Percentiles rank a stretch among this genome's conserved stretches.
These are phyloP conservation scores for Talaromyces sp. DNA, from an alignment of 2,329 filamentous ascomycete species.

Conservation along the genomic window DNA sequence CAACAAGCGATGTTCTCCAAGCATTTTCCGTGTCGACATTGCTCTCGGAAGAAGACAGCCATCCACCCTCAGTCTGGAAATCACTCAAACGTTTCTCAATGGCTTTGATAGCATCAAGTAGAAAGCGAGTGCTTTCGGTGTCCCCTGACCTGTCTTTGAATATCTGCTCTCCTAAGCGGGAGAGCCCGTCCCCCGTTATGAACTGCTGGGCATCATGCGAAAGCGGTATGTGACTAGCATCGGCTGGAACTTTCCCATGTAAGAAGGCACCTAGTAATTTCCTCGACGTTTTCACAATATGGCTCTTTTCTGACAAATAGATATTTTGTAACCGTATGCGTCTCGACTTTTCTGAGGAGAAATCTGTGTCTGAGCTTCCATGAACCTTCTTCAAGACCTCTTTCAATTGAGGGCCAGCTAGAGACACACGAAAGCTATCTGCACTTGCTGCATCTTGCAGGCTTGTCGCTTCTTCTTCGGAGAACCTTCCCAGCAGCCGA, in stretches of 20 bases:
- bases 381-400: constrained; percentile 31
- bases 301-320: constrained; percentile 67
- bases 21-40: constrained; percentile 54
- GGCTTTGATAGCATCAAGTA: constrained; percentile 32
- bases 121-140: constrained; percentile 23
- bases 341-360: constrained; percentile 58
- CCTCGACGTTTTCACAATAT: constrained; percentile 61
- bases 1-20: constrained; percentile 60
- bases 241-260: constrained; percentile 20
- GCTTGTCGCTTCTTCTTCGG: constrained; percentile 71
- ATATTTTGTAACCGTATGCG: constrained; percentile 63
- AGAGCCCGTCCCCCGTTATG: constrained; percentile 17
- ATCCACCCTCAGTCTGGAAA: constrained; percentile 37
- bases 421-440: constrained; percentile 56
- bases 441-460: constrained; percentile 68
- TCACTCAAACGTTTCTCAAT: constrained; percentile 30
- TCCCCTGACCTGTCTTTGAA: constrained; percentile 28
- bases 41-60: constrained; percentile 45
- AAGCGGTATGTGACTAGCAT: constrained; percentile 11
- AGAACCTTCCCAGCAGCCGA: constrained; percentile 66
- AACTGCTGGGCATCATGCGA: constrained; percentile 16
- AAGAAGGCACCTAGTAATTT: constrained; percentile 35
- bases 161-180: constrained; percentile 26
- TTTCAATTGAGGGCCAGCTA: constrained; percentile 36
- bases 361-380: constrained; percentile 39